A percentile compares a stretch with the other conserved stretches of the same genome.
These are phyloP conservation scores for Simplicillium aogashimaense DNA, from an alignment of 2,329 filamentous ascomycete species.

Conservation along the genomic window DNA sequence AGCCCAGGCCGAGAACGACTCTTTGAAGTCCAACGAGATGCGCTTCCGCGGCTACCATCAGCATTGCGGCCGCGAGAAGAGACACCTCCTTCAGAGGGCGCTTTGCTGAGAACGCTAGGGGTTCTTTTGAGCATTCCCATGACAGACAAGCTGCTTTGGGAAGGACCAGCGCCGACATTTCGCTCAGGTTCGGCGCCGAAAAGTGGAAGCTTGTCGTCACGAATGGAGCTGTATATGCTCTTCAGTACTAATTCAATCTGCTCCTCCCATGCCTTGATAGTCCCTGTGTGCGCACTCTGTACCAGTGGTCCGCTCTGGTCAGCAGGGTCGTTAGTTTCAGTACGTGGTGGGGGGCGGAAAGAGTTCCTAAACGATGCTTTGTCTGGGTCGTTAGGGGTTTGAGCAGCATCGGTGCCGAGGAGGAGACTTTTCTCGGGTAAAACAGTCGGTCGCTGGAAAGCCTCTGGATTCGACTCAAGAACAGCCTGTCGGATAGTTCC, in stretches of 20 bases:
- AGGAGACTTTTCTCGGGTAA: slow-evolving; percentile 32
- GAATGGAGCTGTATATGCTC: slow-evolving; percentile 83
- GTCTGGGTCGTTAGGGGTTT: slow-evolving; percentile 25
- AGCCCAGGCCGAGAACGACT: slow-evolving; percentile 70
- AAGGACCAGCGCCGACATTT: slow-evolving; percentile 23
- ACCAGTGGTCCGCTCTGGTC: slow-evolving; percentile 69
- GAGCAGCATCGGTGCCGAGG: slow-evolving; percentile 21
- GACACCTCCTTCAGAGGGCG: slow-evolving; percentile 70
- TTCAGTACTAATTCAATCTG: slow-evolving; percentile 89
- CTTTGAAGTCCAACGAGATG: slow-evolving; percentile 74
- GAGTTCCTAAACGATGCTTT: slow-evolving; percentile 33
- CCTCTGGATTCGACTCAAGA: slow-evolving; percentile 59
- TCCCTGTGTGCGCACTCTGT: slow-evolving; percentile 64
- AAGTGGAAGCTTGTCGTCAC: slow-evolving; percentile 74
- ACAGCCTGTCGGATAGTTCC: slow-evolving; percentile 74
- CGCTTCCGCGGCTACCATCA: slow-evolving; percentile 42
- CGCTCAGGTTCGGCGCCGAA: slow-evolving; percentile 56
- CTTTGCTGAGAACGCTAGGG: slow-evolving; percentile 86
- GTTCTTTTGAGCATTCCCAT: slow-evolving; percentile 71
- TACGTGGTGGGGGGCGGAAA: slow-evolving; percentile 38
- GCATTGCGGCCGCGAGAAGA: slow-evolving; percentile 61
- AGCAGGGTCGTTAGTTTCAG: slow-evolving; percentile 28
- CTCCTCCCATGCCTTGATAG: slow-evolving; percentile 72
- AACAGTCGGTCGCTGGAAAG: slow-evolving; percentile 50
- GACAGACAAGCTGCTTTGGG: slow-evolving; percentile 59